phyloP scores from a whole-genome alignment of 2,329 filamentous ascomycete genomes.

The Aspergillus brunneoviolaceus region DNA sequence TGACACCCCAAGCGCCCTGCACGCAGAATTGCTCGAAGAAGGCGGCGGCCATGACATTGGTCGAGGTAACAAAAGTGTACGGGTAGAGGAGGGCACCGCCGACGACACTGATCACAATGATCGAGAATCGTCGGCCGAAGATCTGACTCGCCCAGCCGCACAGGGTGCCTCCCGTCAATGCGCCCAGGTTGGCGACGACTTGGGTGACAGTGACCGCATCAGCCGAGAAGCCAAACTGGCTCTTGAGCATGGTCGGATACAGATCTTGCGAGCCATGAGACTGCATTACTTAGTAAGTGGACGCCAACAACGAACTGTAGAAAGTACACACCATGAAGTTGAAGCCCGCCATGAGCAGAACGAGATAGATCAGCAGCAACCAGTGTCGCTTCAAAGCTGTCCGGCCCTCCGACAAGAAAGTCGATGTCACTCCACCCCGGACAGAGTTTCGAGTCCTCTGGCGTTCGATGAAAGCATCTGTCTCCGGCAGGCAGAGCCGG shows the following conservation, averaged over 20 bases:
- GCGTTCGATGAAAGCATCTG: constrained; percentile 67
- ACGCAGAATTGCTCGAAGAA: constrained; percentile 84
- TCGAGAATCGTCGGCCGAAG: constrained; percentile 67
- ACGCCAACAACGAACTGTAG: not conserved
- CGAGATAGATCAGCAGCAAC: constrained; percentile 75
- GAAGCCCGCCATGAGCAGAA: constrained; percentile 85
- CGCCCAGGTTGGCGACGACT: constrained; percentile 70
- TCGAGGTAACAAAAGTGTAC: constrained; percentile 67
- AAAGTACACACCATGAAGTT: constrained; percentile 69
- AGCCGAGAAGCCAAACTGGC: constrained; percentile 56
- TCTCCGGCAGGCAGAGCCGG: constrained; percentile 77
- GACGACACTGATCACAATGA: constrained; percentile 61
- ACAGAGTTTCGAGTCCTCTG: constrained; percentile 61
- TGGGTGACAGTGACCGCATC: constrained; percentile 67
- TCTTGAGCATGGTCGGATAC: constrained; percentile 61
- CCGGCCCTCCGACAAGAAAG: constrained; percentile 74
- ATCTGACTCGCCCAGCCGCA: constrained; percentile 69
- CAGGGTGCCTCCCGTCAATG: constrained; percentile 65
- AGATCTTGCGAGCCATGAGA: constrained; percentile 72
- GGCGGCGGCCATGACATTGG: constrained; percentile 70
- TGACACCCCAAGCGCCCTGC: constrained; percentile 73
- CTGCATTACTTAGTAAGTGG: constrained; percentile 17
- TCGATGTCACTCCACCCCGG: constrained; percentile 58
- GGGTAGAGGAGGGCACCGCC: constrained; percentile 81
- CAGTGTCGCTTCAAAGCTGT: constrained; percentile 77